A percentile compares a stretch with the other conserved stretches of the same genome.
phyloP scores from a whole-genome alignment of 495 filamentous ascomycete species.

The Xylaria longipes region DNA sequence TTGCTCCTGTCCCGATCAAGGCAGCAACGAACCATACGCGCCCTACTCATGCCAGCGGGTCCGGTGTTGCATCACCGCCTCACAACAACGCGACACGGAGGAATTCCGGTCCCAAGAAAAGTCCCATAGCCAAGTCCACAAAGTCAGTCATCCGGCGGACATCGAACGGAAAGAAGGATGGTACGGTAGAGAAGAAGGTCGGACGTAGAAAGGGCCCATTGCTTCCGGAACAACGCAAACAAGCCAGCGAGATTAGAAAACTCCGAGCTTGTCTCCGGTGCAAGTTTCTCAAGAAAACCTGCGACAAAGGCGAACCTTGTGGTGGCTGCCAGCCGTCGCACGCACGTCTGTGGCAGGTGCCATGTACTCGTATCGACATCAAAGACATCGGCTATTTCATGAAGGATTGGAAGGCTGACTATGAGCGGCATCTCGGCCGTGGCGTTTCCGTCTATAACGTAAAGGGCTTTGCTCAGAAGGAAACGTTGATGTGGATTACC shows the following conservation, averaged over 20 bases:
- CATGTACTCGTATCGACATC: constrained; percentile 94
- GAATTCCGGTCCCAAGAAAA: constrained; percentile 72
- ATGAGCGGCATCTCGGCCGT: constrained; percentile 83
- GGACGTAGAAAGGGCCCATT: constrained; percentile 85
- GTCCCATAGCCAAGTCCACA: constrained; percentile 76
- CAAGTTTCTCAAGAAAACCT: constrained; percentile 98
- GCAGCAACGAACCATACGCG: constrained; percentile 61
- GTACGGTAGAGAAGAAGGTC: constrained; percentile 80
- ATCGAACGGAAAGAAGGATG: constrained; percentile 76
- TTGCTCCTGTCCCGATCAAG: constrained; percentile 75
- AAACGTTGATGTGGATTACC: constrained; percentile 79
- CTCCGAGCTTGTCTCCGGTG: constrained; percentile 90
- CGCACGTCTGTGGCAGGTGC: constrained; percentile 91
- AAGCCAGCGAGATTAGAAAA: constrained; percentile 92
- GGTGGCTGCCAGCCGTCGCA: constrained; percentile 91
- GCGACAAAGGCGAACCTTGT: constrained; percentile 93
- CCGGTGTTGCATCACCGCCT: constrained; percentile 69
- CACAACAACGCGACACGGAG: constrained; percentile 54
- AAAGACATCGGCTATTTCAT: constrained; percentile 97
- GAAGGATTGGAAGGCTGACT: constrained; percentile 97
- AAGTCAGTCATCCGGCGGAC: constrained; percentile 81
- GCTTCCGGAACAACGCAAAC: constrained; percentile 90
- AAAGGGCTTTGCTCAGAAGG: constrained; percentile 84
- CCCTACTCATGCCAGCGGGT: constrained; percentile 62
- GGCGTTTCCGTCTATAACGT: constrained; percentile 92